Percentiles rank a stretch among this genome's conserved stretches.
Evolutionary conservation across 257 asterid genomes (phyloP).

Genomic region (Forsythia viridissima): DNA sequence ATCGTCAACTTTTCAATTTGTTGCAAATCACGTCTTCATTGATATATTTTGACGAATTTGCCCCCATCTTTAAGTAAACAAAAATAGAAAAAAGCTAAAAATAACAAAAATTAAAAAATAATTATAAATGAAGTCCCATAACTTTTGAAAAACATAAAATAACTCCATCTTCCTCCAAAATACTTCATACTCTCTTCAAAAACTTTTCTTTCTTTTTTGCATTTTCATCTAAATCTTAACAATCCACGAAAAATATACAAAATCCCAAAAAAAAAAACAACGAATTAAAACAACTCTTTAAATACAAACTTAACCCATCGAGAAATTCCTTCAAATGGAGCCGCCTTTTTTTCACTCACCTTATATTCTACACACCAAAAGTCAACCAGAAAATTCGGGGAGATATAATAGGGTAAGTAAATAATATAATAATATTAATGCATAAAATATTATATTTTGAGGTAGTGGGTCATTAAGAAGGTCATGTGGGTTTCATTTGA

Average conservation of each 20-base stretch:
- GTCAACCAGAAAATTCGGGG: slow-evolving; percentile 39
- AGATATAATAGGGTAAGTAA: slow-evolving; percentile 19
- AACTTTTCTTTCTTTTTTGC: not conserved
- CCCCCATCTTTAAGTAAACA: too few relatives aligned
- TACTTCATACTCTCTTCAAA: slow-evolving; percentile 44
- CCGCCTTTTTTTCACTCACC: slow-evolving; percentile 17
- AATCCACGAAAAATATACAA: not conserved
- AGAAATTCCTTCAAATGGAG: slow-evolving; percentile 2
- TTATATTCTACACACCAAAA: slow-evolving; percentile 9
- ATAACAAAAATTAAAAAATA: too few relatives aligned
- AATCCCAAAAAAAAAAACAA: not conserved
- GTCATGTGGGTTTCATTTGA: slow-evolving; percentile 30
- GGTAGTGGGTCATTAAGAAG: slow-evolving; percentile 28
- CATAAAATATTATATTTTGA: slow-evolving; percentile 9
- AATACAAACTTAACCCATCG: slow-evolving; percentile 32
- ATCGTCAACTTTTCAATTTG: too few relatives aligned
- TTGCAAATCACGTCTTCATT: too few relatives aligned
- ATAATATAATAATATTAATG: not conserved
- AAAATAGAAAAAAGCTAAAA: too few relatives aligned
- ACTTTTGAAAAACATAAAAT: too few relatives aligned
- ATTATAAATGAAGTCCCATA: too few relatives aligned
- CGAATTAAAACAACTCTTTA: slow-evolving; percentile 11
- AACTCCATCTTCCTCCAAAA: too few relatives aligned
- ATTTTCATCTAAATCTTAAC: not conserved
- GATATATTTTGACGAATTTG: too few relatives aligned